Base-by-base conservation (phyloP, 352 stramenopile genomes). In the Phytophthora litchii region DNA sequence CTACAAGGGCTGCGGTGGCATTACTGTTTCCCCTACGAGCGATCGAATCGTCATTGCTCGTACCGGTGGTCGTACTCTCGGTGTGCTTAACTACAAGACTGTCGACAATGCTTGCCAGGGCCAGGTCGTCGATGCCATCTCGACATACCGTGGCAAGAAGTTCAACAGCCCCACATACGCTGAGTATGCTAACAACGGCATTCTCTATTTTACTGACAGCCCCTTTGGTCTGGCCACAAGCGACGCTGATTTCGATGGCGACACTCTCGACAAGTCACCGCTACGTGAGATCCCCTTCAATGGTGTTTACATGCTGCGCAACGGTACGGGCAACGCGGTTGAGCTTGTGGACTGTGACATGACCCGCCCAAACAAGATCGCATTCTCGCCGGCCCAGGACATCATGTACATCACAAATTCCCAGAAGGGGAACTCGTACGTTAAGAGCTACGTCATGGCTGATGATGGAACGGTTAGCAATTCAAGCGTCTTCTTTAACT, bases 351-450 rank as follows among this genome's bases (percentile, higher is more conserved):
- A 93, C 38, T 89, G 81, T 44, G 71, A 72, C 46, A 89, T 93
- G 80, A 83, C 83, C 36, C 81, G 83, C 9, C 83, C 83, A n/a
- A 91, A 91, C 70, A 90, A 91, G 67, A 90, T 93, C 34, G 83
- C 83, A 16, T 91, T 93, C 54, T 89, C 81, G 16, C 81, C 83
- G 7, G 54, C 78, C 27, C 67, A 89, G 40, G 76, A 90, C 55
- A 59, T 78, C 36, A 87, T 93, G 77, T 93, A 93, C 69, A 76
- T 91, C 49, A 88, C 76, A 21, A 93, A 93, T 72, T 87, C 83
- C 52, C 79, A 84, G 57, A 86, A 78, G 64, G 69, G 68, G 56
- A 83, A 91, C 66, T 86, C 83, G 50, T 93, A 91, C 64, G 64
- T 93, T 17, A 93, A 93, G 67, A 66, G 78, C 51, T 93, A 84